These are phyloP conservation scores for Bryoerythrophyllum caledonicum DNA, from an alignment of 225 moss, liverwort and hornwort species.

Conservation along the genomic window DNA sequence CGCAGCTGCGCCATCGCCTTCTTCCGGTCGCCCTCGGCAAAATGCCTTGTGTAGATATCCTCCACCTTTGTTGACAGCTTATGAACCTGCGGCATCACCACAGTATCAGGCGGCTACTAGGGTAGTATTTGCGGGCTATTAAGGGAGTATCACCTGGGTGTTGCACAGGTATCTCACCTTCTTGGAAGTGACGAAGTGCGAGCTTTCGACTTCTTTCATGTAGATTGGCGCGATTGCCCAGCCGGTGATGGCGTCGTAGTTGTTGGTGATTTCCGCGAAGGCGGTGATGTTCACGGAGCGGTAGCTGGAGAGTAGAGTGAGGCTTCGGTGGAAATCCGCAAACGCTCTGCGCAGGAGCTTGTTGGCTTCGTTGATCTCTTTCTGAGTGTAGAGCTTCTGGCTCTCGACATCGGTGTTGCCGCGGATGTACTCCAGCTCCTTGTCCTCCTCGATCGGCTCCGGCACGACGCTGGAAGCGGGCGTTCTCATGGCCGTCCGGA, in stretches of 20 bases:
- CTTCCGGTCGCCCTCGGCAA: slow-evolving; percentile 49
- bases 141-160: no score
- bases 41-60: slow-evolving; percentile 55
- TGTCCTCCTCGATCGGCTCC: not conserved
- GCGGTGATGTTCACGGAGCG: slow-evolving; percentile 60
- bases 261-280: slow-evolving; percentile 66
- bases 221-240: slow-evolving; percentile 24
- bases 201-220: slow-evolving; percentile 38
- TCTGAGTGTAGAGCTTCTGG: slow-evolving; percentile 19
- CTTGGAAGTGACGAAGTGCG: slow-evolving; percentile 29
- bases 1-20: slow-evolving; percentile 58
- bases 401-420: slow-evolving; percentile 16
- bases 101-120: no score
- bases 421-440: slow-evolving; percentile 11
- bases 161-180: slow-evolving; percentile 5
- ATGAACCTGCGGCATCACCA: slow-evolving; percentile 32
- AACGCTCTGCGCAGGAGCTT: slow-evolving; percentile 54
- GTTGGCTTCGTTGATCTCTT: slow-evolving; percentile 51
- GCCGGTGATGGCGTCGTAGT: slow-evolving; percentile 59
- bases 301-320: slow-evolving; percentile 59
- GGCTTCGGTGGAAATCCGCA: slow-evolving; percentile 62
- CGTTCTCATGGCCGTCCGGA: slow-evolving; percentile 11
- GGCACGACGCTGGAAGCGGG: not conserved
- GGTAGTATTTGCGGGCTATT: no score
- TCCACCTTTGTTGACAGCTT: slow-evolving; percentile 66